These are phyloP conservation scores for Penicillium sp. DNA, from an alignment of 2,329 filamentous ascomycete species.

Conservation along the genomic window DNA sequence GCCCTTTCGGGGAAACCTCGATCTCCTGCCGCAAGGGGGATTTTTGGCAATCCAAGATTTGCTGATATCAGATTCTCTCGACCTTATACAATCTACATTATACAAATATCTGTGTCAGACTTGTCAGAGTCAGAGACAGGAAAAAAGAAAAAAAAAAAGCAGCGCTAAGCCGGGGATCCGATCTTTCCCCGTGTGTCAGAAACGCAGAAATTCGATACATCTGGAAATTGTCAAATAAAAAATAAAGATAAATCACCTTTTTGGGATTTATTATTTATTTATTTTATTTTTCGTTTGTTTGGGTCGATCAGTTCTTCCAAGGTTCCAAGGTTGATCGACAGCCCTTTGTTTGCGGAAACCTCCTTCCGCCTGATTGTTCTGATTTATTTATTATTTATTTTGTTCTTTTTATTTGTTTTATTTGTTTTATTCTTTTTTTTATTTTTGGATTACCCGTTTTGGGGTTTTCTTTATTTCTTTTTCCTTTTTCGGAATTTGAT, in stretches of 20 bases:
- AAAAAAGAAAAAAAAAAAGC: no score
- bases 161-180: slow-evolving; percentile 2
- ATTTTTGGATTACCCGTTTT: background rate
- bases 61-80: background rate
- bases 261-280: background rate
- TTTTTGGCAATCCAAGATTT: background rate
- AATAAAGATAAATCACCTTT: background rate
- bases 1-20: slow-evolving; percentile 8
- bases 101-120: background rate
- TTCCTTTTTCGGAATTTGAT: background rate
- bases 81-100: background rate
- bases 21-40: slow-evolving; percentile 9
- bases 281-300: slow-evolving; percentile 10
- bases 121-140: background rate
- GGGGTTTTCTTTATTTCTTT: background rate
- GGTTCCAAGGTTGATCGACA: background rate
- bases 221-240: background rate
- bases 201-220: background rate
- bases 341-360: slow-evolving; percentile 6
- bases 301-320: background rate
- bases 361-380: slow-evolving; percentile 8
- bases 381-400: slow-evolving; percentile 5
- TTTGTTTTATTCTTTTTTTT: background rate
- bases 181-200: slow-evolving; percentile 2
- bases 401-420: background rate